phyloP scores from a whole-genome alignment of 2,329 filamentous ascomycete genomes.

The Fusarium burgessii region DNA sequence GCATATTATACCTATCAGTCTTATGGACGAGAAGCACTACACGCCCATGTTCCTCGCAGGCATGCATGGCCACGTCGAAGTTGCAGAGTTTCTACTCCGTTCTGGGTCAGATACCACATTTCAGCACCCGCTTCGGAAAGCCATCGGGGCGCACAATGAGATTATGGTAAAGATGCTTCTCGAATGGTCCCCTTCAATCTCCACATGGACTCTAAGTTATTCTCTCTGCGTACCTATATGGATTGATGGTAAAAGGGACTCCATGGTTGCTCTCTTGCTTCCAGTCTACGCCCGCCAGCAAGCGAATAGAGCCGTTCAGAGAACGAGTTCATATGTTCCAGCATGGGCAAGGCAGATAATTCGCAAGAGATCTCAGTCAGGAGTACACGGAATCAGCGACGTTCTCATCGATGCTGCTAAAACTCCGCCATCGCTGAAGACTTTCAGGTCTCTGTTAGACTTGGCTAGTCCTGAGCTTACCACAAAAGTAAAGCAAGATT shows the following conservation, averaged over 20 bases:
- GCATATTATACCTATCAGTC: not conserved
- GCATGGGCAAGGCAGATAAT: not conserved
- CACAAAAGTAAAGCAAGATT: too few species aligned
- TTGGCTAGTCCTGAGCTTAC: too few species aligned
- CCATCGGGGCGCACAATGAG: not conserved
- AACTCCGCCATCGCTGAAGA: not conserved
- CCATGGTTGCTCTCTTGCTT: not conserved
- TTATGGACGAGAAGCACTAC: not conserved
- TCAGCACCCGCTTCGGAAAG: not conserved
- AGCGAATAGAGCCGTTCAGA: not conserved
- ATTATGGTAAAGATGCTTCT: not conserved
- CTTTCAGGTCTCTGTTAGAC: not conserved
- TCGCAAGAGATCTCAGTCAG: not conserved
- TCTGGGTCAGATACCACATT: not conserved
- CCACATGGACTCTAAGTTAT: not conserved
- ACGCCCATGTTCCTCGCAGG: not conserved
- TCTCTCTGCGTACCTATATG: not conserved
- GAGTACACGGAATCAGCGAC: not conserved
- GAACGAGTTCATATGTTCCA: not conserved
- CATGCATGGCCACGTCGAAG: not conserved
- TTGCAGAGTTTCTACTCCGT: not conserved
- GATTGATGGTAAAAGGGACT: not conserved
- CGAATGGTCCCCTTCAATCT: not conserved
- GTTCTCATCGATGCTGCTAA: not conserved
- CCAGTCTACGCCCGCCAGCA: not conserved